Evolutionary conservation across 345 rosid species (phyloP).

Genomic region (Acer yangbiense): DNA sequence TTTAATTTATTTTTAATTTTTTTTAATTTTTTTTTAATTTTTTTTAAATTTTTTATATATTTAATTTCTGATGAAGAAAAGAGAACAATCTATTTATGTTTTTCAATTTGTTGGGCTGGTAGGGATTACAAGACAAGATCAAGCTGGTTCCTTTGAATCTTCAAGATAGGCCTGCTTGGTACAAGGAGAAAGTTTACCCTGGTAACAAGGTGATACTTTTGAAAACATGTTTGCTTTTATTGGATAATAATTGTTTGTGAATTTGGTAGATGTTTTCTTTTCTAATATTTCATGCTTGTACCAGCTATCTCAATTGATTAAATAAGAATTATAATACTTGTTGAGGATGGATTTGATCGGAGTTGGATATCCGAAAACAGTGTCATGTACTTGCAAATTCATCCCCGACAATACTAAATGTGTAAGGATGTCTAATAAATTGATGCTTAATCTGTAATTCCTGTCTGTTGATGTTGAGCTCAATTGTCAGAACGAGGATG

Average conservation of each 20-base stretch:
- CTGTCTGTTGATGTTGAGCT: neutral
- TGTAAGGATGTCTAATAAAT: neutral
- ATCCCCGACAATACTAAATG: too few species aligned
- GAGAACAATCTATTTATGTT: too few species aligned
- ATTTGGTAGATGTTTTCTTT: neutral
- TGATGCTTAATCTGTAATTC: neutral
- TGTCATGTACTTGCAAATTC: too few species aligned
- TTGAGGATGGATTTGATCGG: too few species aligned
- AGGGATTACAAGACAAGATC: slow-evolving; percentile 87
- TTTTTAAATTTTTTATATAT: too few species aligned
- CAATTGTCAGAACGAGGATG: neutral
- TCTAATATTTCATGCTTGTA: neutral
- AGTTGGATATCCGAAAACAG: too few species aligned
- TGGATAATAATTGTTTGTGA: neutral
- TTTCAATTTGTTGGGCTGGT: slow-evolving; percentile 10
- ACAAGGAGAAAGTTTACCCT: slow-evolving; percentile 79
- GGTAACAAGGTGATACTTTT: slow-evolving; percentile 61
- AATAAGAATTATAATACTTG: neutral
- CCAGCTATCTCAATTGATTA: neutral
- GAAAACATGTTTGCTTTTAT: neutral
- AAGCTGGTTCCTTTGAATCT: slow-evolving; percentile 77
- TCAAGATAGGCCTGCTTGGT: slow-evolving; percentile 83
- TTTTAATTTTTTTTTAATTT: neutral
- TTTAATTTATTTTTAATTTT: neutral
- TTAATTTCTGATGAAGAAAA: too few species aligned